phyloP scores from a whole-genome alignment of 345 rosid genomes.

The Linum lewisii region DNA sequence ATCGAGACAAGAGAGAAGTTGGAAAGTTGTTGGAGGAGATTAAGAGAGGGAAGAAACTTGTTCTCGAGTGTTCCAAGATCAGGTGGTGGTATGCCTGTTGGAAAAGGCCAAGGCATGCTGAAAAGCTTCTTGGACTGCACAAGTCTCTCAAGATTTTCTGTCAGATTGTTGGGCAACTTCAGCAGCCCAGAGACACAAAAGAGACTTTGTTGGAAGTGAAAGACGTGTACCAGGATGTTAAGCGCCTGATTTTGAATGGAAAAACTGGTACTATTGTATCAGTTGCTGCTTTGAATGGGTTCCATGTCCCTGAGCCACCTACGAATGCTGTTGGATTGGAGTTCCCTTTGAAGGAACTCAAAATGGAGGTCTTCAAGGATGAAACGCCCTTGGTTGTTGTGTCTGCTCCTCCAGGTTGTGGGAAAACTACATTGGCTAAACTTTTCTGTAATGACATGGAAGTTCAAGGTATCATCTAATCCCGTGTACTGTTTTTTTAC shows the following conservation, averaged over 20 bases:
- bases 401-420: conserved; percentile 8
- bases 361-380: neutral
- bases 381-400: neutral
- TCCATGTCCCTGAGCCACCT: neutral
- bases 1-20: neutral
- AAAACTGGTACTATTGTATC: too few relatives aligned
- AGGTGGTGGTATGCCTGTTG: neutral
- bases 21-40: neutral
- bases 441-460: neutral
- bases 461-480: neutral
- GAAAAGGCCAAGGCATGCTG: neutral
- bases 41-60: neutral
- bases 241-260: neutral
- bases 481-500: too few relatives aligned
- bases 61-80: neutral
- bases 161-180: neutral
- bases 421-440: conserved; percentile 4
- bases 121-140: neutral
- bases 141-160: neutral
- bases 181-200: neutral
- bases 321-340: neutral
- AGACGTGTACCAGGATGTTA: neutral
- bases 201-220: neutral
- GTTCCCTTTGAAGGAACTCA: neutral
- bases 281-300: too few relatives aligned